Evolutionary conservation across 2,329 filamentous ascomycete species (phyloP), one percentile per base, ranked within the genome.

Genomic region (Periconia sp.): DNA sequence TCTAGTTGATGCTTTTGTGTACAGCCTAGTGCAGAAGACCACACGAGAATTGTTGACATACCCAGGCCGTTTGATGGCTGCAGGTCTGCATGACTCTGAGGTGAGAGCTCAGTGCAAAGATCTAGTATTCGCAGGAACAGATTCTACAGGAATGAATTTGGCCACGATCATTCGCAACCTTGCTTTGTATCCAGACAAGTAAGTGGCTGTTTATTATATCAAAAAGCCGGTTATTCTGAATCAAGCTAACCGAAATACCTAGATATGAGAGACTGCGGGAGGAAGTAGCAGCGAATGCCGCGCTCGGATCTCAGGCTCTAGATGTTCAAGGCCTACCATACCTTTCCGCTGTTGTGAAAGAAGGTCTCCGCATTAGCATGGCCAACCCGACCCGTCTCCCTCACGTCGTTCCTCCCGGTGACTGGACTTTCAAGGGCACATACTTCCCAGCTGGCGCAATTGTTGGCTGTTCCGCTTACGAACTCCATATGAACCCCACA

Each of bases 61-160:
- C 47, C 77, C 78, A 24, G 73, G 71, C 3, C 70, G 78, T 4
- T 60, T 82, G 24, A 56, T 79, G 15, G 69, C 70, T 29, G 63
- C 70, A 6, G 74, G 75, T 0, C 59, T 81, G 19, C 68, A 69
- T 3, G 54, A 57, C 8, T 54, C 65, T 4, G 78, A 82, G 54
- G 69, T 75, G 5, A 72, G 69, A 29, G 72, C 76, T 1, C 78
- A 82, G 50, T 73, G 76, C 48, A 79, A 81, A 51, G 80, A 81
- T 51, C 57, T 82, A 3, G 39, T 67, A 9, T 65, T 67, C 15
- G 63, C 63, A 2, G 63, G 63, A 0, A 64, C 62, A 13, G 61
- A 65, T 16, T 58, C 54, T 0, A 59, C 61, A 2, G 57, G 58
- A 3, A 61, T 63, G 60, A 65, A 62, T 31, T 39, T 61, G 17